Percentiles rank a stretch among this genome's conserved stretches.
Conservation (phyloP, 176 grass and related monocot genomes). For the Leersia perrieri region DNA sequence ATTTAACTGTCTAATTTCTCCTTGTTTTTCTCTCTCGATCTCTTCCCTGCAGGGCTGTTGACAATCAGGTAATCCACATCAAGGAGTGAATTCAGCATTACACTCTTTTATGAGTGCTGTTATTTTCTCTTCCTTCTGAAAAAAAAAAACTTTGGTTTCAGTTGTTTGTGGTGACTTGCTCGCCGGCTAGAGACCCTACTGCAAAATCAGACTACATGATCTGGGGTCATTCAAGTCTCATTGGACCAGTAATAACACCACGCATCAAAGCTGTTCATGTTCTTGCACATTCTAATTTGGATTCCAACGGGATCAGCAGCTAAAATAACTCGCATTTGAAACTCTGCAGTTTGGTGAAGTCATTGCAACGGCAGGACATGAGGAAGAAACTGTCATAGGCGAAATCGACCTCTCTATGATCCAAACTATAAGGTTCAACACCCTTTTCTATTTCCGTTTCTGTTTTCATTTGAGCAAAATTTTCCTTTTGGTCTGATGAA, state of each 20-base stretch:
- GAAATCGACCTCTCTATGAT: constrained; percentile 42
- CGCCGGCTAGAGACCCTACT: constrained; percentile 43
- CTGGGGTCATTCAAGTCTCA: constrained; percentile 69
- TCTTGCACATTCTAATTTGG: background rate
- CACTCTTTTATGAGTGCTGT: background rate
- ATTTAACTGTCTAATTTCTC: background rate
- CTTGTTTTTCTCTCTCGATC: background rate
- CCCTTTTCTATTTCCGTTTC: background rate
- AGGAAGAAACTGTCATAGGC: constrained; percentile 45
- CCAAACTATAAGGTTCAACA: constrained; percentile 22
- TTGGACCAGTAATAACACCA: constrained; percentile 43
- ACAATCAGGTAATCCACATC: constrained; percentile 57
- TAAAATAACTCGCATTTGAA: background rate
- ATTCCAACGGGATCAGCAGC: background rate
- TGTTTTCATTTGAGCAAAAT: background rate
- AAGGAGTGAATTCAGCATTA: background rate
- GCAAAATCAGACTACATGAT: constrained; percentile 41
- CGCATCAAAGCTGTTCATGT: background rate
- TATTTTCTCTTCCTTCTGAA: background rate
- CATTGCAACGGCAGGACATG: constrained; percentile 47
- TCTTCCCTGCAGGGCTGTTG: constrained; percentile 47
- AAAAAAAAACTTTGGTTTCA: constrained; percentile 32
- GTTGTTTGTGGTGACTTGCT: constrained; percentile 62
- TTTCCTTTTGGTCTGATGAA: background rate
- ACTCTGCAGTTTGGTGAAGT: constrained; percentile 51